Evolutionary conservation across 2,329 filamentous ascomycete genomes (phyloP), one percentile per base, ranked within the genome.

Genomic region (Talaromyces albobiverticillius): DNA sequence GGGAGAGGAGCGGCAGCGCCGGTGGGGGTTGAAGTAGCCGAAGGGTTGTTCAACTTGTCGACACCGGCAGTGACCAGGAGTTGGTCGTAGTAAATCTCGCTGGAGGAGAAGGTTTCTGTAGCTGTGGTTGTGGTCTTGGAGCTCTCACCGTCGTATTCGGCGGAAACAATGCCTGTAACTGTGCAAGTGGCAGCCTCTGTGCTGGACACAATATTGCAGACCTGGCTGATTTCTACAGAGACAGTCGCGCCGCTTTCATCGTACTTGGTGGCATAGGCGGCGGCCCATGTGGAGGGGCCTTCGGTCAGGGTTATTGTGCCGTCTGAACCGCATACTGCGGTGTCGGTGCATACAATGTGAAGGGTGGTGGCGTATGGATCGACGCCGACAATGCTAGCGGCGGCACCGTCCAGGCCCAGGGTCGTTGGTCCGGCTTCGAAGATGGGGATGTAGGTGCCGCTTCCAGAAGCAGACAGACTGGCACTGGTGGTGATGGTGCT

Each of bases 221-320:
- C 52, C 13, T 29, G 5, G 26, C 10, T 29, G 10, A 58, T 38
- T 1, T 53, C 36, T 0, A 59, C 14, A 7, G 60, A 59, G 14
- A 55, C 8, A 2, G 34, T 56, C 9, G 38, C 57, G 3, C 52
- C 31, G 4, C n/a, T n/a, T n/a, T 53, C 40, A 6, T 56, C 58
- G 16, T 20, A 1, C 3, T 40, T 49, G 22, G 41, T 41, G 22
- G 54, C 51, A 3, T 59, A 18, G 31, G 54, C 56, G 22, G 55
- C 46, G 22, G 49, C 49, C 31, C 50, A 60, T 46, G 60, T 63
- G 11, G 61, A 63, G 8, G 59, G 60, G 4, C 61, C 60, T 34
- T 59, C 49, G 22, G 59, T 61, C 3, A 60, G 22, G 46, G 61
- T 63, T 10, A 59, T 22, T 13, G 50, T 52, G 3, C 48, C 32